Evolutionary conservation across 208 protist species (phyloP), one percentile per base, ranked within the genome.

Genomic region (Herpetomonas samuelpessoai): DNA sequence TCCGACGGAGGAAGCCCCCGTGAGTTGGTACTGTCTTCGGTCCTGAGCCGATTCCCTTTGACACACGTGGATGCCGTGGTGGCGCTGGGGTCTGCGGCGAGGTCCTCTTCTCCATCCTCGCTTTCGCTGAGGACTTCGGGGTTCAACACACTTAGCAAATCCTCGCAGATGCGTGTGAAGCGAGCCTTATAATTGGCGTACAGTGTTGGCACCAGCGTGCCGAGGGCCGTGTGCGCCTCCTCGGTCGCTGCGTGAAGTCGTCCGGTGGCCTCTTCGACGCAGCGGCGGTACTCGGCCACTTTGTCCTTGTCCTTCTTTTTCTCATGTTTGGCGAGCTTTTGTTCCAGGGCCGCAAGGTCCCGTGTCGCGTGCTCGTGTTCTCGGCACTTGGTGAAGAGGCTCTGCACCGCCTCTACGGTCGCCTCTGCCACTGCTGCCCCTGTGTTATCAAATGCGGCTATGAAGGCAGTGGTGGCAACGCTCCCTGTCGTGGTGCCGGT

Each of bases 321-420:
- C 0, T 52, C 18, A 31, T 57, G 45, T 53, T 65, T 62, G 52
- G 29, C 35, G 19, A 45, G 25, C 59, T 73, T 58, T 28, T 29
- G 25, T 24, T 57, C 22, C 18, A 29, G 29, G 7, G 3, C 46
- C 14, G 39, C n/a, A n/a, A 64, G 44, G 25, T 27, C 57, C 16
- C 18, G 51, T 4, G 25, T 22, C 2, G 52, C 45, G 0, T 47
- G 19, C 41, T 19, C 26, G 21, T 55, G 24, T 4, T 9, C 22
- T 0, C 14, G 9, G 3, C 29, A 44, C 2, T n/a, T 45, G 41
- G 22, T 21, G 46, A 57, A 49, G 22, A 65, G 57, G 16, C 24
- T 35, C 30, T 50, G 19, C 14, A 71, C 49, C 14, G 55, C 25
- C 7, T 2, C 22, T 14, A 53, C 12, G 46, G 47, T 25, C 45